Base-by-base conservation (phyloP, 2,329 filamentous ascomycete species). In the Trichoderma atrobrunneum region DNA sequence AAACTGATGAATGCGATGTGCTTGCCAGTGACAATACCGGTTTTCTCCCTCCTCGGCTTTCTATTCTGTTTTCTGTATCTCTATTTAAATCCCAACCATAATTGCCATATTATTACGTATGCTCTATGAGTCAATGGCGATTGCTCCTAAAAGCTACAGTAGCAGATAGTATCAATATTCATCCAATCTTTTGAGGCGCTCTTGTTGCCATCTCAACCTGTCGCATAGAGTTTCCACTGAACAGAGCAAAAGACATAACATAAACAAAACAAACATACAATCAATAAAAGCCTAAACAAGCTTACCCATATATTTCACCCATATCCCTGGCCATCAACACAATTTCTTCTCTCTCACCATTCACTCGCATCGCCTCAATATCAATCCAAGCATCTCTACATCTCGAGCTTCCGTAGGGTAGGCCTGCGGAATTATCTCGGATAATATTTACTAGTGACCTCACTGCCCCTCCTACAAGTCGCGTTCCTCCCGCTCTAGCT, bases 401-500 rank as follows among this genome's bases (percentile, higher is more conserved):
- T n/a, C 24, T 59, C 54, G 7, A 7, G 24, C 75, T 63, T 30
- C 60, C 60, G 16, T 26, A 72, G 67, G 66, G 54, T 72, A 70
- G 36, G 32, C 28, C 24, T 32, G 2, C 71, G 71, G 71, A 71
- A 14, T 71, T 72, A 63, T 61, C 39, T 71, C 71, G 71, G 71
- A 34, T 72, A 72, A 72, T 28, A n/a, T n/a, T n/a, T n/a, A 24
- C 36, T 63, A 56, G 67, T 72, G 66, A 71, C 71, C 59, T 70
- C 71, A 71, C 71, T 72, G 71, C 71, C 71, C 71, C 71, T 72
- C 71, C 71, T 60, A 61, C 30, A 60, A 18, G 34, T 64, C 68
- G 71, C 64, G 67, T 61, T 32, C 30, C 70, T 67, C 59, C 65
- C 57, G 39, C 71, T 54, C 54, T 34, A 71, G 62, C 62, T 51